Evolutionary conservation across 352 stramenopile species (phyloP), one percentile per base, ranked within the genome.

Genomic region (Phytophthora megakarya): DNA sequence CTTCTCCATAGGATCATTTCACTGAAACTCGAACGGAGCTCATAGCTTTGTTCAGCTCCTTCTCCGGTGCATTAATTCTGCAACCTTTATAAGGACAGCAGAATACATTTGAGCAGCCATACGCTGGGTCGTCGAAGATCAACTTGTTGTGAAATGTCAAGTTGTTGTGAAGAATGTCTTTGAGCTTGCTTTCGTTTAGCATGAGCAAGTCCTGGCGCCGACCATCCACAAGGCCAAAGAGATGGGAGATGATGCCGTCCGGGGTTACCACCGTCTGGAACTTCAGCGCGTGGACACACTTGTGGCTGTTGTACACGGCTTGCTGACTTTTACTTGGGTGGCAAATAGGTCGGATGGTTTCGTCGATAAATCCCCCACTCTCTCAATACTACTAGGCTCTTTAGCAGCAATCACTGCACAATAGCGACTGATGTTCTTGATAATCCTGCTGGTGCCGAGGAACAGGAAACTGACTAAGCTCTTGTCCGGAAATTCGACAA

Each of bases 221-320:
- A 15, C 55, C 55, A 23, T 56, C 55, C 5, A 50, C 45, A 1
- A 37, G 45, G 0, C 55, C 55, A 23, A 64, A 64, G 0, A 56
- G 19, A 16, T 55, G 45, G 8, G 22, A 56, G 21, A 64, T 64
- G 18, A 56, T 28, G 16, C 44, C 33, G 37, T 55, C 33, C 7
- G 55, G n/a, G n/a, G n/a, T n/a, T n/a, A n/a, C n/a, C n/a, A n/a
- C n/a, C n/a, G n/a, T n/a, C n/a, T 63, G 43, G 13, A 55, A 63
- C 23, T 63, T 63, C 8, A 63, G 8, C 0, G 54, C 43, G n/a
- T 63, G 35, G 1, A 63, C 44, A 12, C 54, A 16, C 54, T 63
- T 63, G 33, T 63, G 54, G 1, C 33, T 44, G 32, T 55, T 63
- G 32, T 43, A 63, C 19, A 54, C 39, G 3, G 54, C 54, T 32